Percentiles rank a stretch among this genome's conserved stretches.
These are phyloP conservation scores for Trametes meyenii DNA, from an alignment of 768 basidiomycete genomes.

Conservation along the genomic window DNA sequence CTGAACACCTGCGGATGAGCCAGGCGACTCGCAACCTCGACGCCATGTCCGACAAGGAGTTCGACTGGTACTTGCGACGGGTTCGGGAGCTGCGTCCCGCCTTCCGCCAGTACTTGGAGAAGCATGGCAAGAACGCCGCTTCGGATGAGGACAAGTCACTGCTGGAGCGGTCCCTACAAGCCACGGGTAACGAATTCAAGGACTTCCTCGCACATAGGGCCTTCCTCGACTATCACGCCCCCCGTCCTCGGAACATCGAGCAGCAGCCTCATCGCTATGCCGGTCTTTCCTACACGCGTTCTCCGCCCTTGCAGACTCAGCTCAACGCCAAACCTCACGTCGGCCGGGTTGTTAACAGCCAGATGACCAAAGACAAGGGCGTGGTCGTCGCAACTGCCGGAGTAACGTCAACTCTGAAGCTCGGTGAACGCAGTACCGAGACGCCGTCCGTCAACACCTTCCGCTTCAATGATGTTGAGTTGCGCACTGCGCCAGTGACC, in stretches of 20 bases:
- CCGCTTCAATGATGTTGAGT: conserved; percentile 33
- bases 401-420: conserved; percentile 35
- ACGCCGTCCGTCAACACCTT: conserved; percentile 35
- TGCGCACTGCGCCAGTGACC: conserved; percentile 45
- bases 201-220: conserved; percentile 45
- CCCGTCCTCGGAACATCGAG: conserved; percentile 48
- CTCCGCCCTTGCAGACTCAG: conserved; percentile 55
- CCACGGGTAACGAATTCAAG: conserved; percentile 18
- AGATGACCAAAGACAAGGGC: conserved; percentile 6
- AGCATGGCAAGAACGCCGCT: conserved; percentile 22
- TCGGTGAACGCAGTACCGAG: conserved; percentile 15
- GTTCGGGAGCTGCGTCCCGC: conserved; percentile 57
- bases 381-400: conserved; percentile 49
- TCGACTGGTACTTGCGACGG: conserved; percentile 59
- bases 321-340: conserved; percentile 55
- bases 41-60: conserved; percentile 61
- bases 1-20: background rate
- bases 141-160: conserved; percentile 6
- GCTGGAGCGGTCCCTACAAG: conserved; percentile 11
- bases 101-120: conserved; percentile 53
- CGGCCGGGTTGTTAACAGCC: conserved; percentile 50
- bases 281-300: conserved; percentile 62
- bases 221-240: conserved; percentile 25
- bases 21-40: conserved; percentile 49
- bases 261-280: conserved; percentile 66